Conservation (phyloP, 2,329 filamentous ascomycete genomes). For the Colletotrichum acutatum region DNA sequence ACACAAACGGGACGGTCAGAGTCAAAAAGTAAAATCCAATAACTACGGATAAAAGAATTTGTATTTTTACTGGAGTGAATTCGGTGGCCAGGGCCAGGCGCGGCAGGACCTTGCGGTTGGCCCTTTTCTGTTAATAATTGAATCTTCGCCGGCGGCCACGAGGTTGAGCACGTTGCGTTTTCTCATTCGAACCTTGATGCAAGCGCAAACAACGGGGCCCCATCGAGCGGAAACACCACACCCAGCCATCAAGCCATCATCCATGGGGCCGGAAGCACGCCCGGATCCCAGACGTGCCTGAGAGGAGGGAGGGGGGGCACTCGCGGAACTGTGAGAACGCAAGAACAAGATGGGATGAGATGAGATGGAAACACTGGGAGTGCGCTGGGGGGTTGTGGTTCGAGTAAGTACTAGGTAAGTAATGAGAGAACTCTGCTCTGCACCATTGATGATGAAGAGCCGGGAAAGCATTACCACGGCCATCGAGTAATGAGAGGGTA, state of each 20-base stretch:
- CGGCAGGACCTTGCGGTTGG: conserved; percentile 10
- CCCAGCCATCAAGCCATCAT: conserved; percentile 9
- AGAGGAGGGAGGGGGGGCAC: too few relatives aligned
- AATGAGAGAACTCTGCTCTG: not conserved
- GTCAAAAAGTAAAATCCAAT: conserved; percentile 9
- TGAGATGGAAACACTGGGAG: not conserved
- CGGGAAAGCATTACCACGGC: not conserved
- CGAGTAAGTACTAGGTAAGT: not conserved
- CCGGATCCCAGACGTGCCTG: not conserved
- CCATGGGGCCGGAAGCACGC: conserved; percentile 21
- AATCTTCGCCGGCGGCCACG: conserved; percentile 34
- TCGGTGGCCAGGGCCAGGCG: conserved; percentile 27
- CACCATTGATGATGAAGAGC: not conserved
- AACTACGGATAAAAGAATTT: conserved; percentile 17
- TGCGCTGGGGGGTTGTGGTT: not conserved
- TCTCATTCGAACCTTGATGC: conserved; percentile 27
- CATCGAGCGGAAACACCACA: conserved; percentile 30
- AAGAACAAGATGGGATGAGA: not conserved
- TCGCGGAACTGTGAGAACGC: too few relatives aligned
- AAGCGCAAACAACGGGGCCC: conserved; percentile 25
- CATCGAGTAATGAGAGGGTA: not conserved
- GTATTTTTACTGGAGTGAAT: conserved; percentile 17
- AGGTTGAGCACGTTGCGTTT: conserved; percentile 29
- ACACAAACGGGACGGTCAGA: conserved; percentile 5
- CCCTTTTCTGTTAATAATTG: conserved; percentile 35